These are phyloP conservation scores for Bromus sterilis DNA, from an alignment of 176 grass and related monocot genomes.

Conservation along the genomic window DNA sequence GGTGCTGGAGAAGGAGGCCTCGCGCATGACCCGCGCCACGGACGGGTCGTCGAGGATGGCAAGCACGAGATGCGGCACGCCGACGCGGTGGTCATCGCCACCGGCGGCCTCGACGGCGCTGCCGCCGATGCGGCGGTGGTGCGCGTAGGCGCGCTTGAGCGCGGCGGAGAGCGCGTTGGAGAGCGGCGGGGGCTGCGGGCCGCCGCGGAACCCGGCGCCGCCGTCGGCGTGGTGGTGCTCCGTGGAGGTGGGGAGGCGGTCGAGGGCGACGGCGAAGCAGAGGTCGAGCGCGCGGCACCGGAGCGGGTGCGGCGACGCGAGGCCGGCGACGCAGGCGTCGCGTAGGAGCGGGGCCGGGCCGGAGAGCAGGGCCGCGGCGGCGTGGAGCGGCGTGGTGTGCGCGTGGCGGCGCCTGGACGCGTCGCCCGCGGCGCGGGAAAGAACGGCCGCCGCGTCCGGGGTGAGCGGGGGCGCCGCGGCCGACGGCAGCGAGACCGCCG, in stretches of 20 bases:
- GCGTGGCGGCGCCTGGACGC: slow-evolving; percentile 58
- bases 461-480: slow-evolving; percentile 52
- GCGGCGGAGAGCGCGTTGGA: slow-evolving; percentile 80
- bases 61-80: slow-evolving; percentile 60
- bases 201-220: neutral
- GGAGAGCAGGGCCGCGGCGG: slow-evolving; percentile 56
- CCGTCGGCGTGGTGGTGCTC: neutral
- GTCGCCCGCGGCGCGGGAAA: slow-evolving; percentile 46
- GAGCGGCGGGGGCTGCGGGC: slow-evolving; percentile 29
- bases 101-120: slow-evolving; percentile 21
- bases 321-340: slow-evolving; percentile 41
- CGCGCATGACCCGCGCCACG: slow-evolving; percentile 88
- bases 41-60: slow-evolving; percentile 92
- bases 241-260: slow-evolving; percentile 58
- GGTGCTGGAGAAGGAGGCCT: slow-evolving; percentile 76
- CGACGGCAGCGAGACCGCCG: slow-evolving; percentile 32
- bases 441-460: slow-evolving; percentile 50
- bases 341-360: slow-evolving; percentile 60
- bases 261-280: slow-evolving; percentile 81
- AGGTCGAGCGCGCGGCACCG: slow-evolving; percentile 80
- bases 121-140: slow-evolving; percentile 57
- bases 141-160: slow-evolving; percentile 85
- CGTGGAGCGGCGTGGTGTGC: slow-evolving; percentile 80
- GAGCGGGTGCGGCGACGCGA: slow-evolving; percentile 43
- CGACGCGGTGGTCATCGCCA: slow-evolving; percentile 62